Evolutionary conservation across 257 asterid species (phyloP).

Genomic region (Solanum sparsipilum): DNA sequence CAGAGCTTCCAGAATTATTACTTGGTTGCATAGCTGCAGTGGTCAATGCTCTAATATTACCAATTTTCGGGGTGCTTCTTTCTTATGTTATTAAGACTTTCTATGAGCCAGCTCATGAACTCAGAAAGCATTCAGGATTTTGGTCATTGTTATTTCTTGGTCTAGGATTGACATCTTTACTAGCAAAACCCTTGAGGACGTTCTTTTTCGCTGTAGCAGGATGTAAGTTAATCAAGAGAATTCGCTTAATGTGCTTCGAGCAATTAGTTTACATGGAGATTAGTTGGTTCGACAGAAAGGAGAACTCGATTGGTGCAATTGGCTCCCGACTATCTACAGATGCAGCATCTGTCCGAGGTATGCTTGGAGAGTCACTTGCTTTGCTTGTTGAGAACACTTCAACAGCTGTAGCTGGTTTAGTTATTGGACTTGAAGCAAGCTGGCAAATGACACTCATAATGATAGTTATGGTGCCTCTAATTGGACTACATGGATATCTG

Average conservation of each 20-base stretch:
- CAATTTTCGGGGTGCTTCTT: slow-evolving; percentile 53
- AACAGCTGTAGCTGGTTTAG: slow-evolving; percentile 49
- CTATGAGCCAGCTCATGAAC: neutral
- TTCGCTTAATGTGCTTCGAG: slow-evolving; percentile 58
- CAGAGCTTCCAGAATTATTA: slow-evolving; percentile 46
- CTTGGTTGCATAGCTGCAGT: slow-evolving; percentile 51
- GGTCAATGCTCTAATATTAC: slow-evolving; percentile 62
- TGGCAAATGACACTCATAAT: slow-evolving; percentile 76
- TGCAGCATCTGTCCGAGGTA: slow-evolving; percentile 46
- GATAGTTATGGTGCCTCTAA: slow-evolving; percentile 52
- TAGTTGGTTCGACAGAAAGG: slow-evolving; percentile 5
- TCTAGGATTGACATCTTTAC: slow-evolving; percentile 48
- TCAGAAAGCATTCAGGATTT: neutral
- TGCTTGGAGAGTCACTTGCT: slow-evolving; percentile 87
- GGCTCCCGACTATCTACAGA: slow-evolving; percentile 37
- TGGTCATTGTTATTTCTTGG: neutral
- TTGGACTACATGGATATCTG: slow-evolving; percentile 53
- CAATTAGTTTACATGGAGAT: slow-evolving; percentile 59
- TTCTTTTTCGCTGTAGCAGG: neutral
- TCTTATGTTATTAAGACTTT: slow-evolving; percentile 48
- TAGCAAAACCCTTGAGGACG: slow-evolving; percentile 24
- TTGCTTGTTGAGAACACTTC: slow-evolving; percentile 72
- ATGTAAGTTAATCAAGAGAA: neutral
- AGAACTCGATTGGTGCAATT: slow-evolving; percentile 3
- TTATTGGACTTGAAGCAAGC: slow-evolving; percentile 56